Evolutionary conservation across 352 stramenopile species (phyloP).

Genomic region (Phytophthora brassicae): DNA sequence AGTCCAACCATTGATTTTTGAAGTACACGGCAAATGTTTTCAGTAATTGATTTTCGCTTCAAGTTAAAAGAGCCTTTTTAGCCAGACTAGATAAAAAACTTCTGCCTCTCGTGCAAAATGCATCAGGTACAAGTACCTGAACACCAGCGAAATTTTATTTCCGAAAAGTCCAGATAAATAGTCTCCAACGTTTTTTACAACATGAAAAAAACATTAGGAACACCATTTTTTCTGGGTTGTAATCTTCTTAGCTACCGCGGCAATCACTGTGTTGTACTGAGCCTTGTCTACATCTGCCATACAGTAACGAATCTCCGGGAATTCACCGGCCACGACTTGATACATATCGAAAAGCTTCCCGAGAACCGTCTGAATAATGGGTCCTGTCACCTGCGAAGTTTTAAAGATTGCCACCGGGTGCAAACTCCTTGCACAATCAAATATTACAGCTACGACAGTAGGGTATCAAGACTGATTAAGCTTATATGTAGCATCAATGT

Average conservation of each 20-base stretch:
- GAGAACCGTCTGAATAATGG: not conserved
- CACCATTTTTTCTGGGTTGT: not conserved
- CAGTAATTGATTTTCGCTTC: not conserved
- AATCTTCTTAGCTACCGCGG: not conserved
- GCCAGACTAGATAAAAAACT: not conserved
- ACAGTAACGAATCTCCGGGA: not conserved
- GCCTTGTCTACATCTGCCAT: conserved; percentile 3
- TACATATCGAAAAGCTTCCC: not conserved
- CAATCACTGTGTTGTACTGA: conserved; percentile 1
- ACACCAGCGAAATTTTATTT: not conserved
- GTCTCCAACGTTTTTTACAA: conserved; percentile 1
- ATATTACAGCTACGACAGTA: not conserved
- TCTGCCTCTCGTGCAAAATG: not conserved
- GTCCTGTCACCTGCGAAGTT: not conserved
- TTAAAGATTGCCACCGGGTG: not conserved
- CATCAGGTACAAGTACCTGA: not conserved
- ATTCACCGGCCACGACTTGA: not conserved
- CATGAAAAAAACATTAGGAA: conserved; percentile 11
- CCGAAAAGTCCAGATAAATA: not conserved
- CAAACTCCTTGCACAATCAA: not conserved
- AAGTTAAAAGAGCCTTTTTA: not conserved
- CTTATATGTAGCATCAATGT: conserved; percentile 9
- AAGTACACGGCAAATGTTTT: not conserved
- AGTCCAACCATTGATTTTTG: not conserved
- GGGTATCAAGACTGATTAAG: conserved; percentile 9